Evolutionary conservation across 306 rosid genomes (phyloP).

Genomic region (Luffa aegyptiaca): DNA sequence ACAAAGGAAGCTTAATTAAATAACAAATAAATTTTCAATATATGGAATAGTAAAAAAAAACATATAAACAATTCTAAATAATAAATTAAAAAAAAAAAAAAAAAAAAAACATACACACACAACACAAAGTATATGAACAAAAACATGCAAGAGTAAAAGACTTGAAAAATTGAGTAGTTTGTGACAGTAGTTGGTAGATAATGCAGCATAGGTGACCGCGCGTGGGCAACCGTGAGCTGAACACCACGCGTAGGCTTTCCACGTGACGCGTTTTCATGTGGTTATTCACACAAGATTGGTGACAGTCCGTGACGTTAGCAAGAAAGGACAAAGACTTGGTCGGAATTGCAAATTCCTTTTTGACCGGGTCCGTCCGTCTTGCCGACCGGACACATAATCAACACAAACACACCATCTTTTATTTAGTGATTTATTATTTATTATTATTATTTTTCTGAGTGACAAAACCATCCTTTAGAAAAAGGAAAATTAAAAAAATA

Average conservation of each 20-base stretch:
- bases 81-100: background rate
- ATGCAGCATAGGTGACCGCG: background rate
- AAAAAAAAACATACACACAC: background rate
- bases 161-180: background rate
- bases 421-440: background rate
- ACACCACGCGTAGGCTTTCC: background rate
- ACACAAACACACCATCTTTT: background rate
- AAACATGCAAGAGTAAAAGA: background rate
- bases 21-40: too few relatives aligned
- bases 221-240: background rate
- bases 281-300: background rate
- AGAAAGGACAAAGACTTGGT: background rate
- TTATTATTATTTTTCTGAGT: too few relatives aligned
- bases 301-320: constrained; percentile 7
- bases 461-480: background rate
- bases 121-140: background rate
- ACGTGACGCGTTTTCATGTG: background rate
- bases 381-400: background rate
- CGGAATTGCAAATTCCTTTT: background rate
- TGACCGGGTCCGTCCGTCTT: constrained; percentile 4
- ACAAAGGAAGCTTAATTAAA: too few relatives aligned
- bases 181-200: background rate
- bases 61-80: background rate
- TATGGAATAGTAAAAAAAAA: too few relatives aligned
- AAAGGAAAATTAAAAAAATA: background rate